Base-by-base conservation (phyloP, 2,329 filamentous ascomycete genomes). In the Fusarium phyllophilum region DNA sequence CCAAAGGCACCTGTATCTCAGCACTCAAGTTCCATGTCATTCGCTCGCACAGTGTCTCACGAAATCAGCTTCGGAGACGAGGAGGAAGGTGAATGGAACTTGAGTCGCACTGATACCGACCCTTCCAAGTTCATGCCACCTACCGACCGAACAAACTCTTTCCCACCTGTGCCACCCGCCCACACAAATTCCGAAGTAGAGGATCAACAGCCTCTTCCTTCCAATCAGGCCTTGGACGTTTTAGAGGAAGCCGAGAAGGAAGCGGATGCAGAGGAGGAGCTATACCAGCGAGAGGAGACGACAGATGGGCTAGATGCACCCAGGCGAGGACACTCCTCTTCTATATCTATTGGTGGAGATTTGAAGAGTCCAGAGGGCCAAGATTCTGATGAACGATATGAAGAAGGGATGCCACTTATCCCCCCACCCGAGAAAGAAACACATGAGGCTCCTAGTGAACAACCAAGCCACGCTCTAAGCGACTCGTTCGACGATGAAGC, bases 381-480 rank as follows among this genome's bases (percentile, higher is more conserved):
- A 42, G 83, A 83, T 29, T 82, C 84, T 3, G 88, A 92, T 33
- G 87, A 88, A 31, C 88, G 92, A 49, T 94, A 88, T 72, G 91
- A 93, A 66, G 92, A 94, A 82, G 92, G 92, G 0, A 67, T 94
- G 9, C 92, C 92, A 3, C 81, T 94, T 67, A 89, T 90, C 75
- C 84, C 85, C 26, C 80, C 83, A 55, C 62, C 78, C 5, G 57
- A 67, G 7, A 42, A 66, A 45, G 63, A 59, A 45, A 42, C 12
- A 38, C 73, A 29, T 29, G 67, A 36, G 31, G 46, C 13, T 46
- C 38, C 48, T 20, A 62, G 24, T 33, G 59, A 57, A 6, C 75
- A 82, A 45, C 67, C 73, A 8, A 79, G 79, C 44, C 42, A 57
- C 38, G 56, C 48, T 51, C 51, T 49, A 17, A 66, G 68, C n/a